Conservation (phyloP, 352 stramenopile genomes). For the Phytophthora hibernalis region DNA sequence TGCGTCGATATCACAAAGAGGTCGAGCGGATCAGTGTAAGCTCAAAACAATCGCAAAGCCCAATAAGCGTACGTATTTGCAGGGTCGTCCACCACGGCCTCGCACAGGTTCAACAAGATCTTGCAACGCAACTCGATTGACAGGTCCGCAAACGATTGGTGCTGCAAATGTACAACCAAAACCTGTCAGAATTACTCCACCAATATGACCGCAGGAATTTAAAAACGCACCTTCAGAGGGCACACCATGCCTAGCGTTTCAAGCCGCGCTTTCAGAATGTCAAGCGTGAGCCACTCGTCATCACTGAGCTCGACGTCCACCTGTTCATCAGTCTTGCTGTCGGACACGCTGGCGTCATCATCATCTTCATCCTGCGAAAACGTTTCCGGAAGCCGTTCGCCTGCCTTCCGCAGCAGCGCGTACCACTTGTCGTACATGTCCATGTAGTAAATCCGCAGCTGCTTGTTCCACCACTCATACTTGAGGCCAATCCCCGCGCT, state of each 20-base stretch:
- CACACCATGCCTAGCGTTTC: constrained; percentile 59
- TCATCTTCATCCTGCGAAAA: constrained; percentile 78
- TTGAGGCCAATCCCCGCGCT: constrained; percentile 79
- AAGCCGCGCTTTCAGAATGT: constrained; percentile 66
- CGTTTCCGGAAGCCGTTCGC: constrained; percentile 66
- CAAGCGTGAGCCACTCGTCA: constrained; percentile 77
- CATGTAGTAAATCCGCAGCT: constrained; percentile 85
- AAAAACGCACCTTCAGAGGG: constrained; percentile 55
- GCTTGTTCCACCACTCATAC: constrained; percentile 92
- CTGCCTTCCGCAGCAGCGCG: constrained; percentile 73
- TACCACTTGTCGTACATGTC: constrained; percentile 87
- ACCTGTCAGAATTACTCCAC: constrained; percentile 5
- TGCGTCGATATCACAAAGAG: constrained; percentile 23
- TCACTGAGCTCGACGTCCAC: constrained; percentile 82
- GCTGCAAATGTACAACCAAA: constrained; percentile 41
- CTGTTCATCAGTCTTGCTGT: constrained; percentile 40
- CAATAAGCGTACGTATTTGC: constrained; percentile 63
- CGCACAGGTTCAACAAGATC: constrained; percentile 84
- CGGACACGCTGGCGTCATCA: constrained; percentile 33
- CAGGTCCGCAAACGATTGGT: constrained; percentile 80
- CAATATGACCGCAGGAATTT: neutral
- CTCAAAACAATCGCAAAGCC: neutral
- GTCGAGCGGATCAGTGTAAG: neutral
- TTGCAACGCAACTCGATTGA: constrained; percentile 77
- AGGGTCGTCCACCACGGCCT: constrained; percentile 82